Evolutionary conservation across 2,329 filamentous ascomycete species (phyloP), one percentile per base, ranked within the genome.

Genomic region (Tetracladium maxilliforme): DNA sequence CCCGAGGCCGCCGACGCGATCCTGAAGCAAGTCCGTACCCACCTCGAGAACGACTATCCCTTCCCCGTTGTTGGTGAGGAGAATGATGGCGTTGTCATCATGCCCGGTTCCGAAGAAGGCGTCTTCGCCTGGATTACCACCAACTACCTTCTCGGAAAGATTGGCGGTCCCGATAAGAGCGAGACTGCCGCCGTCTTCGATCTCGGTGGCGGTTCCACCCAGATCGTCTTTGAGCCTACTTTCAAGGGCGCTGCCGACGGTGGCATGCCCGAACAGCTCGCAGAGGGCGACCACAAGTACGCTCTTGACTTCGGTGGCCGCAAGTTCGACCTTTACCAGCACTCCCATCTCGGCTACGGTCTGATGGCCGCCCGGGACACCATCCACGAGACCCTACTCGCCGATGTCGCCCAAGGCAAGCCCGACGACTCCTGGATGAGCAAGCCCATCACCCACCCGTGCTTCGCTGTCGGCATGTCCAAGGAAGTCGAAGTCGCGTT

Each of bases 81-180:
- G 42, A 75, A 87, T 39, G 73, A 80, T 28, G 90, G 92, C 29
- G 83, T 98, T 15, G 71, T 84, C 34, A 92, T 98, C 49, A 98
- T 98, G 90, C 86, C 93, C 42, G 90, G 90, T 33, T 84, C 81
- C 25, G 81, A 94, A 44, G 90, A 98, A 57, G 90, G 90, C 47
- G 87, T 98, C 16, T 98, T 92, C 47, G 92, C 90, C 26, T 98
- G 90, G 90, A 92, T 98, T 49, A 98, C 90, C 6, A 90, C 84
- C 37, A 98, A 98, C 64, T 98, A 98, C 54, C 76, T 98, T 20
- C 71, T 98, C 14, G 87, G 87, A 43, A 95, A 95, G 59, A 95
- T 98, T 51, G 90, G 90, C 31, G 80, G 81, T 8, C 81, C 84
- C 3, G 87, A 94, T 47, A 72, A 86, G 49, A 83, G 70, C 34